Conservation (phyloP, 306 rosid genomes). For the Macrotyloma uniflorum region DNA sequence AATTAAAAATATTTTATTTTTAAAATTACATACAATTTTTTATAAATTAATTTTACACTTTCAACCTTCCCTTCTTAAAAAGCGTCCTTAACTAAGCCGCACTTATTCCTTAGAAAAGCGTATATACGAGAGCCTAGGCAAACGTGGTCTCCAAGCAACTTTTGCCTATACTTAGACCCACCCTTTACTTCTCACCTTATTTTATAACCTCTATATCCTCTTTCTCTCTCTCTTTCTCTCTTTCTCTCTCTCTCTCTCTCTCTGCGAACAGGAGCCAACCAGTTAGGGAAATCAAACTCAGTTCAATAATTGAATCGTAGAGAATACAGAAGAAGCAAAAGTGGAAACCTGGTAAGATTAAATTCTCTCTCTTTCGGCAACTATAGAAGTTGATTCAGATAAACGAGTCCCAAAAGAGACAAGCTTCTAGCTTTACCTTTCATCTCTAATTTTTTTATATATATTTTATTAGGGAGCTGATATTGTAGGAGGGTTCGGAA, state of each 20-base stretch:
- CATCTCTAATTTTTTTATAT: neutral
- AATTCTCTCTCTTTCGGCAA: constrained; percentile 34
- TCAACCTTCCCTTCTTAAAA: neutral
- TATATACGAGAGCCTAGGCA: constrained; percentile 52
- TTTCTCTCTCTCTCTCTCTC: constrained; percentile 31
- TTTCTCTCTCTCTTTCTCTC: neutral
- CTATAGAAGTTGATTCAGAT: constrained; percentile 23
- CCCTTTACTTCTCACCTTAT: constrained; percentile 16
- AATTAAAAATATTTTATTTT: too few species aligned
- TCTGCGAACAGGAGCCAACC: neutral
- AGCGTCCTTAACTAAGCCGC: neutral
- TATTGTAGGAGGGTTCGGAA: constrained; percentile 43
- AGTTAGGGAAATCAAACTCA: constrained; percentile 8
- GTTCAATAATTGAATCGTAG: constrained; percentile 33
- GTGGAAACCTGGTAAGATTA: constrained; percentile 25
- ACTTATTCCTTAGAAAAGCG: constrained; percentile 44
- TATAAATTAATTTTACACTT: too few species aligned
- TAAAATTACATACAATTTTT: too few species aligned
- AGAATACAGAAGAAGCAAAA: constrained; percentile 13
- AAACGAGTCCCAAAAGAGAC: constrained; percentile 50
- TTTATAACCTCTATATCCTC: constrained; percentile 28
- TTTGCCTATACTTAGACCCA: constrained; percentile 45
- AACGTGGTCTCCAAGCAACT: constrained; percentile 71
- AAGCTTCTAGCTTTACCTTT: constrained; percentile 29
- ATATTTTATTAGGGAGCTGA: neutral